Base-by-base conservation (phyloP, 306 rosid species). In the Pyrus pyrifolia region DNA sequence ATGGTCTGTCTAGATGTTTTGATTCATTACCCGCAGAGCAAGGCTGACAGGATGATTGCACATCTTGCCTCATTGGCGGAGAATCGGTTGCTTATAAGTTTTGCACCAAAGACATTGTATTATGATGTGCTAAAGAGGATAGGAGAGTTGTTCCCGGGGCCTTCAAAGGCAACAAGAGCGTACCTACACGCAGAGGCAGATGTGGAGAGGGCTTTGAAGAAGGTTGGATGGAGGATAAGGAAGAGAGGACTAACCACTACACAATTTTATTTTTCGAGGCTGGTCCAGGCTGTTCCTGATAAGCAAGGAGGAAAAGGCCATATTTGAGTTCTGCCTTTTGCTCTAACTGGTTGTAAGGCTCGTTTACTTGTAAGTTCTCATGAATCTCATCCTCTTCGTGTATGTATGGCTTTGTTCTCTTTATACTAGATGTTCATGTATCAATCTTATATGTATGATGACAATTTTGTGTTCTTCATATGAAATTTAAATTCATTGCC, bases 71-170 rank as follows among this genome's bases (percentile, higher is more conserved):
- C 97, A 5, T 64, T 95, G 86, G 99, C 97, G 8, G 81, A 83
- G 79, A 90, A 90, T 4, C 81, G 99, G 46, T 75, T 95, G 70
- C 83, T 95, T 81, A 82, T 95, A 69, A 95, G 99, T 77, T 95
- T 95, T 80, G 99, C 97, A 0, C 99, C 99, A 2, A 95, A 90
- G 83, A 95, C 97, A 23, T 85, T 92, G 45, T 95, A 88, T 76
- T 90, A 92, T 58, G 90, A 87, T 83, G 46, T 93, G 27, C 80
- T 95, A 25, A 95, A 95, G 91, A 88, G 99, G 85, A 76, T 90
- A 76, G 97, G 99, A 75, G 97, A 95, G 93, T 74, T 95, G 81
- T 95, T 95, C 83, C 97, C 99, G 0, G 97, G 99, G 49, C 97
- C 99, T 77, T 95, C 97, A 1, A 95, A 92, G 88, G 99, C 97